Conservation (phyloP, 2,329 filamentous ascomycete species). For the Mycosphaerella arachidis region DNA sequence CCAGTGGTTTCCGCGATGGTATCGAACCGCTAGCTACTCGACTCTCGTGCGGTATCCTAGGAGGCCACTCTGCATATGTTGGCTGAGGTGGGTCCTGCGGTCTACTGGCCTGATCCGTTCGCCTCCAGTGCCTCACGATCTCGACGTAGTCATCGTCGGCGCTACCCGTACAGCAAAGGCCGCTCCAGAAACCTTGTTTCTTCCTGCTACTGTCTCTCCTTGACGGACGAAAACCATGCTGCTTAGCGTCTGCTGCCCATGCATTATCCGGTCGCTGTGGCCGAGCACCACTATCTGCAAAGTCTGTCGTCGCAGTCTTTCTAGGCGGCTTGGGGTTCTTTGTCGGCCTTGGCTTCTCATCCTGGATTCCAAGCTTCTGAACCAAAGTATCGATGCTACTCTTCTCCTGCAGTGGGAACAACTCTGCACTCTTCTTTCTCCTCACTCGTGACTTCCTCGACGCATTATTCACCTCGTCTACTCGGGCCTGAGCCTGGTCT, state of each 20-base stretch:
- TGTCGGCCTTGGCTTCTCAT: background rate
- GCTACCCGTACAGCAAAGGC: constrained; percentile 38
- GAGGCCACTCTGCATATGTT: constrained; percentile 11
- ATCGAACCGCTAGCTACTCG: constrained; percentile 2
- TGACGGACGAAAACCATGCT: constrained; percentile 5
- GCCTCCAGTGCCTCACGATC: constrained; percentile 39
- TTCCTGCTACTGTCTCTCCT: constrained; percentile 19
- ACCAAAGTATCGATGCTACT: constrained; percentile 84
- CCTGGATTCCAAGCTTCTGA: constrained; percentile 60
- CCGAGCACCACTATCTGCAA: constrained; percentile 5
- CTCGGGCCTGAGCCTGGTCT: constrained; percentile 63
- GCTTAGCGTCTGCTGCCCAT: constrained; percentile 6
- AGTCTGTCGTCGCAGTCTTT: constrained; percentile 14
- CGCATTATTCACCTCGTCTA: constrained; percentile 10
- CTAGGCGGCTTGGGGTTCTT: constrained; percentile 3
- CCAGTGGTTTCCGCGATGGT: constrained; percentile 10
- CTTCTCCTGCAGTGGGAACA: constrained; percentile 58
- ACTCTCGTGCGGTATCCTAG: constrained; percentile 1
- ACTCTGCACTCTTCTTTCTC: constrained; percentile 34
- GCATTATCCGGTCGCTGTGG: background rate
- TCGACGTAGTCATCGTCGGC: constrained; percentile 44
- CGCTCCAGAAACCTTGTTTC: constrained; percentile 40
- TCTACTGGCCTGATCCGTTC: constrained; percentile 21
- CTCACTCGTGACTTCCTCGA: constrained; percentile 14
- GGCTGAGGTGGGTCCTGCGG: constrained; percentile 5